Percentiles rank a stretch among this genome's conserved stretches.
phyloP scores from a whole-genome alignment of 345 rosid genomes.

The rapeseed (Brassica napus) region DNA sequence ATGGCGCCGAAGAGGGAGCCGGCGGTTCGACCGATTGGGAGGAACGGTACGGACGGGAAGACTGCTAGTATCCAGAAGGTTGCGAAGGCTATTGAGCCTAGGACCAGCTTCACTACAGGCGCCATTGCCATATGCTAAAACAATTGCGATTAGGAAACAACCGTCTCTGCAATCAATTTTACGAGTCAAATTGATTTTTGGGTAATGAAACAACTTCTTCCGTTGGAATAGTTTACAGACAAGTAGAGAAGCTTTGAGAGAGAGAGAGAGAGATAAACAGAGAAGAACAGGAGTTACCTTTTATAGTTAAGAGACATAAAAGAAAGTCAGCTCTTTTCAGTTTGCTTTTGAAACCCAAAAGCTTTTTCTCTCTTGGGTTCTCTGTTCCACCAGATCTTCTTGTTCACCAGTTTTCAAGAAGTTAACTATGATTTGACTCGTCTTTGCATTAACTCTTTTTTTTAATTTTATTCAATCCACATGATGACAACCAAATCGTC shows the following conservation, averaged over 20 bases:
- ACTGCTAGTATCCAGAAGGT: constrained; percentile 85
- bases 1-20: constrained; percentile 83
- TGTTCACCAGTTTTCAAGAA: not conserved
- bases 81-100: constrained; percentile 71
- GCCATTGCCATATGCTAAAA: constrained; percentile 55
- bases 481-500: not conserved
- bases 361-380: not conserved
- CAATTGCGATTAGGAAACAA: not conserved
- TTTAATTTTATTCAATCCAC: not conserved
- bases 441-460: too few relatives aligned
- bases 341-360: not conserved
- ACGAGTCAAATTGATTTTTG: not conserved
- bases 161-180: not conserved
- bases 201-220: not conserved
- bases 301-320: not conserved
- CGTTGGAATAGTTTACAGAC: not conserved
- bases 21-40: constrained; percentile 88
- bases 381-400: constrained; percentile 9
- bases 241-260: not conserved
- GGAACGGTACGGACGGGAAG: constrained; percentile 71
- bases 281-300: constrained; percentile 9
- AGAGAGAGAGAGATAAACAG: not conserved
- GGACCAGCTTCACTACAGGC: constrained; percentile 47
- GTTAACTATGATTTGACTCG: not conserved
- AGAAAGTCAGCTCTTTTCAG: not conserved